Evolutionary conservation across 108 stramenopile genomes (phyloP).

Genomic region (Nitzschia inconspicua): DNA sequence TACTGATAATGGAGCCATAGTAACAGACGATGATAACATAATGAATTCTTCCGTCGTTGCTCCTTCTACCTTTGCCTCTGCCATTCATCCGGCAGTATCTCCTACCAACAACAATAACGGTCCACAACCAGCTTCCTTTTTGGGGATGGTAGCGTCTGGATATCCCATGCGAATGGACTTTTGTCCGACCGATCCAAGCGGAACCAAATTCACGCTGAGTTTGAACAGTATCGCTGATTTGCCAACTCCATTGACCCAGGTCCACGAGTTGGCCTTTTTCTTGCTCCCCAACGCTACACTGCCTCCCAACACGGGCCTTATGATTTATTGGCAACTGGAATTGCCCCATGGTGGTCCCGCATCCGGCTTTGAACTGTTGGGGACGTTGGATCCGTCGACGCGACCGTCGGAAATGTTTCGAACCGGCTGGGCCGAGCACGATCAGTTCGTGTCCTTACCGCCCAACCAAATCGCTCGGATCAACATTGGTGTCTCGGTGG

Average conservation of each 20-base stretch:
- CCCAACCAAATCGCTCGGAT: constrained; percentile 34
- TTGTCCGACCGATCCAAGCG: constrained; percentile 49
- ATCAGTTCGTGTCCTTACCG: constrained; percentile 39
- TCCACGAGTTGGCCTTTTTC: constrained; percentile 77
- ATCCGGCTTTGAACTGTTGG: constrained; percentile 78
- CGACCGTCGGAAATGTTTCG: constrained; percentile 64
- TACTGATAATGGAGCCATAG: too few relatives aligned
- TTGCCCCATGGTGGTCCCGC: constrained; percentile 8
- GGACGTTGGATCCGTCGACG: constrained; percentile 45
- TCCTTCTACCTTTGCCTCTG: too few relatives aligned
- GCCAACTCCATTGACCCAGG: constrained; percentile 42
- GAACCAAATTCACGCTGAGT: constrained; percentile 59
- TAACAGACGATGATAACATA: too few relatives aligned
- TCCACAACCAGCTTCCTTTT: constrained; percentile 7
- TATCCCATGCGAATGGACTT: constrained; percentile 74
- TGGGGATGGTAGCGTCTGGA: constrained; percentile 69
- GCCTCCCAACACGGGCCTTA: constrained; percentile 61
- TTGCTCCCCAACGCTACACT: constrained; percentile 49
- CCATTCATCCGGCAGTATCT: too few relatives aligned
- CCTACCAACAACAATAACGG: too few relatives aligned
- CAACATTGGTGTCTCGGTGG: constrained; percentile 74
- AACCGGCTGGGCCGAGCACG: constrained; percentile 75
- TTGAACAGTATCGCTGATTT: constrained; percentile 50
- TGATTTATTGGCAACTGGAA: constrained; percentile 72
- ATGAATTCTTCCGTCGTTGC: too few relatives aligned